Evolutionary conservation across 2,329 filamentous ascomycete species (phyloP), one percentile per base, ranked within the genome.

Genomic region (Colletotrichum sp.): DNA sequence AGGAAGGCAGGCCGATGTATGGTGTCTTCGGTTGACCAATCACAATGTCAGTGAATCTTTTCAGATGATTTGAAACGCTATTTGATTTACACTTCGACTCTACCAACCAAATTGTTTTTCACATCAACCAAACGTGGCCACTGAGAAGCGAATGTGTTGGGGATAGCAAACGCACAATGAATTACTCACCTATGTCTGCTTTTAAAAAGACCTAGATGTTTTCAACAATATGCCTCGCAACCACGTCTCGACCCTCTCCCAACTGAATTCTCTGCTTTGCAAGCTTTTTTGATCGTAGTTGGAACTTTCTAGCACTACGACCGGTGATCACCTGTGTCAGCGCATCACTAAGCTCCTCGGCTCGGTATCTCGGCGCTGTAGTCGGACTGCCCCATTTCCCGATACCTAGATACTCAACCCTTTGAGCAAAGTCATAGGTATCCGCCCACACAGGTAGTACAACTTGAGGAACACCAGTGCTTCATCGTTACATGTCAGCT

Each of bases 381-480:
- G 10, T 58, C 18, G 15, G 7, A 4, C 66, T 68, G 3, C 32
- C 66, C 66, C 30, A 43, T 43, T 28, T 68, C 5, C 87, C 87
- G 26, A 89, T 82, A 1, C 85, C 86, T 0, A 88, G 81, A 75
- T 83, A 80, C 79, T 89, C 87, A 10, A 83, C 85, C 1, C 87
- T 82, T 64, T 83, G 82, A 6, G 86, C 87, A 71, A 85, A 89
- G 65, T 89, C 87, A 75, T 88, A 88, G 30, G 83, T 86, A 76
- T 89, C 87, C 2, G 84, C 80, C 88, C 87, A 89, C 5, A 82
- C 77, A 1, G 87, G 86, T 1, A 89, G 80, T 5, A 88, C 76
- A 6, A 89, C 80, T 48, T 89, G 88, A 2, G 87, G 87, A 16
- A 88, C 79, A 0, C 87, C 88, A 15, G 84, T 83, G 38, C 84